Evolutionary conservation across 1,139 yeast genomes (phyloP), one percentile per base, ranked within the genome.

Genomic region (Sugiyamaella paludigena): DNA sequence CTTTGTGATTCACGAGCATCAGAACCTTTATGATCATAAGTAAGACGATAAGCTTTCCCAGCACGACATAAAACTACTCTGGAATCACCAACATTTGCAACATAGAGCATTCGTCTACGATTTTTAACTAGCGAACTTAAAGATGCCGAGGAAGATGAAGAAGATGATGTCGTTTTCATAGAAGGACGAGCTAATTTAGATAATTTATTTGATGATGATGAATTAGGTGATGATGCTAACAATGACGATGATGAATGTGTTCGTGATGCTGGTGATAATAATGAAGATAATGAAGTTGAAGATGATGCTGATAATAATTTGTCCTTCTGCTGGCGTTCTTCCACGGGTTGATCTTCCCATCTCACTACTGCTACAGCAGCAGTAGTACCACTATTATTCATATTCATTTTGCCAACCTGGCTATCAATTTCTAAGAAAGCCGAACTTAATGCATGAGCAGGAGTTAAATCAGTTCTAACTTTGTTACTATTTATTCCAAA

Each of bases 41-140:
- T 81, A 40, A 92, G 73, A 46, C 98, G 74, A 56, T 81, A 77
- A 1, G 96, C 88, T 54, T 74, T 73, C 1, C 92, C 94, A 19
- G 73, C 73, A 47, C 97, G 79, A 61, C 79, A 84, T 44, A 92
- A 72, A 1, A 92, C 87, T 31, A 91, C 79, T 54, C 98, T 76
- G 58, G 95, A 83, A 65, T 92, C 98, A 2, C 99, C 98, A 4
- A 88, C 98, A 62, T 92, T 92, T 10, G 97, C 96, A 0, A 97
- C 91, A 60, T 89, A 89, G 30, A 92, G 74, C 81, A 87, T 81
- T 58, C 96, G 64, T 7, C 50, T 45, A 8, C 53, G 53, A 31
- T 36, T 32, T 4, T 34, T n/a, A 5, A 36, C 4, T 4, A 36
- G 10, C 7, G 38, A 32, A 29, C 10, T 27, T 8, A 50, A 40